Base-by-base conservation (phyloP, 257 asterid genomes). In the Echites panduratus region DNA sequence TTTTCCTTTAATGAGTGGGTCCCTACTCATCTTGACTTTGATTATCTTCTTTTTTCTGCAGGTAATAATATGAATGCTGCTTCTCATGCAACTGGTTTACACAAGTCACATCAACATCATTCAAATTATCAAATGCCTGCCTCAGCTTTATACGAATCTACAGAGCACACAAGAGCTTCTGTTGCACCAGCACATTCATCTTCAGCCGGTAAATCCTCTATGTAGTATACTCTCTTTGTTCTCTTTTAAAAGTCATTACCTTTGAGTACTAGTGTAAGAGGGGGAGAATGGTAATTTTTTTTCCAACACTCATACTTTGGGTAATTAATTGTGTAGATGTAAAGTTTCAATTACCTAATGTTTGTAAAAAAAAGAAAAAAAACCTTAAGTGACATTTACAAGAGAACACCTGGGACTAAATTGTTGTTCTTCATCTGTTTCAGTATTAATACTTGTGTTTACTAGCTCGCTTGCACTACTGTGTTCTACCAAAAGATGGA, bases 61-160 rank as follows among this genome's bases (percentile, higher is more conserved):
- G 87, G 80, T n/a, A n/a, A n/a, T 78, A 82, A 75, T 75, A 13
- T 75, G 72, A 74, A 76, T 57, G 70, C 79, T 76, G 71, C 84
- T 65, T 38, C 84, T 75, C 75, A 68, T 75, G 68, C 82, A 69
- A 70, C 66, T 2, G 66, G 80, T 70, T 78, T 89, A 61, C 88
- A 84, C 73, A 88, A 85, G 82, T 75, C 87, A 48, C 81, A 80
- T 69, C 83, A 82, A 71, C 87, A 75, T 57, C 86, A 78, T n/a
- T 59, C 79, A 11, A 83, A 87, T 72, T 89, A 86, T 82, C 98
- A 89, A 76, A 87, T 74, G 73, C 90, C 96, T 47, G 82, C 88
- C 75, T 84, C 95, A 69, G 96, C 93, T 73, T 85, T 86, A 64
- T 85, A 89, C 79, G 95, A 87, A 67, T 56, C 87, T 68, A 57